Conservation (phyloP, 495 filamentous ascomycete genomes). For the Pseudevernia furfuracea region DNA sequence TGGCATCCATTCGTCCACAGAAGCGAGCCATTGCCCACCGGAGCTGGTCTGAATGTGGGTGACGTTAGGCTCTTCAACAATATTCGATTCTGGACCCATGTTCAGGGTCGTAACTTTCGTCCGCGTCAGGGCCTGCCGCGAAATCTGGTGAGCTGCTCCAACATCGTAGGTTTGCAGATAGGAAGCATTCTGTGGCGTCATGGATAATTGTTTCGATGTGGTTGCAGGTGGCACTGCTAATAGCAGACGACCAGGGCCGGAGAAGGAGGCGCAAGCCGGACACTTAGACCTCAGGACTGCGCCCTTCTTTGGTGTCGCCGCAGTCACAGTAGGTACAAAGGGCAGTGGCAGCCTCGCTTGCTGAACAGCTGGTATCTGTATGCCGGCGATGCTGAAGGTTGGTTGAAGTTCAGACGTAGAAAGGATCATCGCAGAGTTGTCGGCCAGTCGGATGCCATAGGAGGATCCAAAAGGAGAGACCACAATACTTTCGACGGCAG, state of each 20-base stretch:
- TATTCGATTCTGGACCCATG: constrained; percentile 57
- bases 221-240: constrained; percentile 48
- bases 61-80: constrained; percentile 66
- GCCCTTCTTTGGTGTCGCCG: neutral
- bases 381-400: constrained; percentile 69
- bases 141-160: constrained; percentile 59
- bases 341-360: constrained; percentile 20
- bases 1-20: constrained; percentile 82
- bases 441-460: constrained; percentile 75
- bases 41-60: constrained; percentile 61
- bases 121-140: constrained; percentile 77
- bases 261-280: constrained; percentile 51
- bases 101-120: constrained; percentile 79
- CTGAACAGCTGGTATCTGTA: constrained; percentile 50
- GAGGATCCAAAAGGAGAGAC: constrained; percentile 71
- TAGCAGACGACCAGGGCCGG: constrained; percentile 50
- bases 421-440: constrained; percentile 82
- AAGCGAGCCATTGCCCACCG: constrained; percentile 86
- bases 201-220: constrained; percentile 34
- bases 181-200: constrained; percentile 36
- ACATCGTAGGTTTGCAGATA: constrained; percentile 81
- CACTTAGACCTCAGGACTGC: constrained; percentile 12
- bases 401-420: constrained; percentile 82
- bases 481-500: constrained; percentile 71
- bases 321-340: constrained; percentile 17